Base-by-base conservation (phyloP, 192 early-diverging fungal species). In the Coemansia sp. region DNA sequence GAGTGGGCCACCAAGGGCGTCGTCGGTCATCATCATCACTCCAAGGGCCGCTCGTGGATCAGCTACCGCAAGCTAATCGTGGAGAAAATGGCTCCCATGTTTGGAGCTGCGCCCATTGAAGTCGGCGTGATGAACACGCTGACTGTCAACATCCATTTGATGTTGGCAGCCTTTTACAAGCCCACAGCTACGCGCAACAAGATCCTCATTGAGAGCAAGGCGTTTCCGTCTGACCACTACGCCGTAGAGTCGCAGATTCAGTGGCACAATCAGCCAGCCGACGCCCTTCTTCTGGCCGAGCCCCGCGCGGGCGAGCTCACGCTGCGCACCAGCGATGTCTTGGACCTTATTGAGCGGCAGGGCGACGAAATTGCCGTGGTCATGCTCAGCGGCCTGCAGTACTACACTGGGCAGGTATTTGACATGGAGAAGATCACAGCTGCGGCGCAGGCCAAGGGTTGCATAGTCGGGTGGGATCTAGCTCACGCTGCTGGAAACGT, bases 401-500 rank as follows among this genome's bases (percentile, higher is more conserved):
- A 94, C 75, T 98, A 98, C 79, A 95, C 95, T 11, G 97, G 95
- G 3, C 90, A 91, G 72, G 85, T 78, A 31, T 97, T 97, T 84
- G 91, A 96, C 29, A 91, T 99, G 34, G 85, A 87, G 59, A 82
- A 79, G 44, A 98, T 99, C 76, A 93, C 95, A 1, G 80, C 85
- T 46, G 92, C 90, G 17, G 95, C 86, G 19, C 91, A 94, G 11
- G 87, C 81, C 4, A 87, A 90, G 85, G 94, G 94, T 7, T 96
- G 94, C 61, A 71, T 95, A 44, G 94, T 98, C 4, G 97, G 94
- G 2, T 97, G 90, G 84, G 96, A 99, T 77, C 86, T 99, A 59
- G 94, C 95, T 1, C 97, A 99, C 70, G 97, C 95, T 2, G 94
- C 87, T 11, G 97, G 97, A 39, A 99, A 99, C 85, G 89, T 96